Conservation (phyloP, 805 yeast species). For the Candida sithepensis region DNA sequence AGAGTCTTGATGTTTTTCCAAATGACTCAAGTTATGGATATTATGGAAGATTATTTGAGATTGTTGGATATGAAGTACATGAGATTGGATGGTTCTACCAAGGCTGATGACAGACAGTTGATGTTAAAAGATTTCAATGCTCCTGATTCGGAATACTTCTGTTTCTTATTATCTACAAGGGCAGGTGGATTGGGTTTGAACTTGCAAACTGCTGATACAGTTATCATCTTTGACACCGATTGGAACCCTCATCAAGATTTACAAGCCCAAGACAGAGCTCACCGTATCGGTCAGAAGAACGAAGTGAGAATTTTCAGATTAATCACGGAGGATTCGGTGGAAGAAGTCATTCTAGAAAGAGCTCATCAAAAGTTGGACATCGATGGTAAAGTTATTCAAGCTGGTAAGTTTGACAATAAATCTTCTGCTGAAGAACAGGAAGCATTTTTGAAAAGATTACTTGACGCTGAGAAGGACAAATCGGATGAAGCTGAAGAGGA, state of each 20-base stretch:
- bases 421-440: conserved; percentile 87
- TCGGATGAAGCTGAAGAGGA: conserved; percentile 37
- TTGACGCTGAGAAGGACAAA: conserved; percentile 65
- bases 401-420: conserved; percentile 86
- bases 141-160: conserved; percentile 71
- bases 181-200: conserved; percentile 89
- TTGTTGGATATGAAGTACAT: conserved; percentile 63
- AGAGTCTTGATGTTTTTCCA: conserved; percentile 80
- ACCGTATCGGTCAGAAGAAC: conserved; percentile 85
- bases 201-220: conserved; percentile 85
- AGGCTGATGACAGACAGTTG: conserved; percentile 77
- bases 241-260: conserved; percentile 93
- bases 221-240: conserved; percentile 81
- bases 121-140: conserved; percentile 74
- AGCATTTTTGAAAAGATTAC: conserved; percentile 63
- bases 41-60: conserved; percentile 80
- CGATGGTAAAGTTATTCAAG: conserved; percentile 87
- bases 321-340: conserved; percentile 79
- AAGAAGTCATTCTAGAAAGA: conserved; percentile 76
- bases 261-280: conserved; percentile 89
- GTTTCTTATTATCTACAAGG: conserved; percentile 76
- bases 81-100: conserved; percentile 79
- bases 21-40: conserved; percentile 88
- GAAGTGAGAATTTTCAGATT: conserved; percentile 79
- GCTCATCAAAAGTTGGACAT: conserved; percentile 82